Evolutionary conservation across 495 filamentous ascomycete genomes (phyloP).

Genomic region (Venustampulla echinocandica): DNA sequence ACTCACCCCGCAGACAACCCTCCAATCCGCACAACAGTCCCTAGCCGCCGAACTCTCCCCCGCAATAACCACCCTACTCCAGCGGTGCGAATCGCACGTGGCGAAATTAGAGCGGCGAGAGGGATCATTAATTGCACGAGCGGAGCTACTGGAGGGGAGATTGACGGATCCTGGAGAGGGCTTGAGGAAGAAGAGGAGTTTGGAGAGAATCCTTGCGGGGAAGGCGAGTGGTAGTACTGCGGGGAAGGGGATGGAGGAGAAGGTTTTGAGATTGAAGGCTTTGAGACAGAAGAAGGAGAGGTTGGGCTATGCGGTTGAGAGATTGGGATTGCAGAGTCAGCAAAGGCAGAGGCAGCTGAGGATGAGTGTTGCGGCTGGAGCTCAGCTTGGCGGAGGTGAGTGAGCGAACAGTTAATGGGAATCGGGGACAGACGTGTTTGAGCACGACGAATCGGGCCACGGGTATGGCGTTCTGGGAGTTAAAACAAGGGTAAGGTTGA

Average conservation of each 20-base stretch:
- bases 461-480: no score
- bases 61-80: slow-evolving; percentile 59
- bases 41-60: slow-evolving; percentile 67
- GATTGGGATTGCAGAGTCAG: slow-evolving; percentile 56
- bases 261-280: slow-evolving; percentile 53
- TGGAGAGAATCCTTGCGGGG: slow-evolving; percentile 46
- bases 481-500: not conserved
- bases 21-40: slow-evolving; percentile 57
- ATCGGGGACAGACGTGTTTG: not conserved
- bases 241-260: slow-evolving; percentile 34
- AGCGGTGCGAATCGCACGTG: slow-evolving; percentile 57
- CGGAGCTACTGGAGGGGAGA: slow-evolving; percentile 62
- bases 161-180: slow-evolving; percentile 34
- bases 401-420: no score
- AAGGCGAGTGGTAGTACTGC: slow-evolving; percentile 25
- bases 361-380: slow-evolving; percentile 53
- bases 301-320: slow-evolving; percentile 66
- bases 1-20: slow-evolving; percentile 58
- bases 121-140: slow-evolving; percentile 57
- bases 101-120: slow-evolving; percentile 65
- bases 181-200: slow-evolving; percentile 45
- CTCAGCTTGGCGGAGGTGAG: not conserved
- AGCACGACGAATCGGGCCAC: no score
- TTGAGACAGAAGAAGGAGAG: slow-evolving; percentile 69
- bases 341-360: slow-evolving; percentile 67